Base-by-base conservation (phyloP, 768 basidiomycete genomes). In the Russula brevipes region DNA sequence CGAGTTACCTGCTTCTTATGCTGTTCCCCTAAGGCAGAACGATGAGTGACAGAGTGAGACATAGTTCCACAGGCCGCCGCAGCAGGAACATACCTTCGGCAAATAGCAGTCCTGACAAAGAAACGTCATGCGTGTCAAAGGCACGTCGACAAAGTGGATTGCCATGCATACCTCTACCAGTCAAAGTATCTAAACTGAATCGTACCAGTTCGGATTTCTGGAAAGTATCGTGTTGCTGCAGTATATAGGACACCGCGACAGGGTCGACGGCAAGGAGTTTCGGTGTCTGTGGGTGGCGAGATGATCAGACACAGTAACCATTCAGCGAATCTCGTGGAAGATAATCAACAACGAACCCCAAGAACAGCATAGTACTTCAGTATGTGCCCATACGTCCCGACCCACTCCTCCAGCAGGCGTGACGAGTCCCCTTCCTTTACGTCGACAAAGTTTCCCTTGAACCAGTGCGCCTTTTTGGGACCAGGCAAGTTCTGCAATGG, bases 211-310 rank as follows among this genome's bases (percentile, higher is more conserved):
- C 69, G 4, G 78, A 70, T 67, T 79, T 79, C 11, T 70, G 73
- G 54, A 70, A 74, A 50, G 65, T 63, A 36, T 74, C 68, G 14
- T 69, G 44, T 47, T 77, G 69, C 7, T 66, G 57, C 9, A 79
- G 66, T 44, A 78, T 70, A 54, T 77, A 72, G 4, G 69, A 64
- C 17, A 77, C 45, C 2, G 76, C 77, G 8, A 69, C 65, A 2
- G 76, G 70, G 66, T 79, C 78, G 19, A 71, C 63, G 4, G 76
- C 73, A 59, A 72, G 64, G 49, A 77, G 69, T 44, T 74, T 70
- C 14, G 67, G 60, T 16, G 30, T 0, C 66, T 67, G 47, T n/a
- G 8, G 38, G 36, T 2, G 31, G 30, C 8, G 11, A 30, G 30
- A n/a, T 17, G 9, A 19, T 33, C 42, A 33, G 10, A 53, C 12